These are phyloP conservation scores for Penicillium diatomitis DNA, from an alignment of 495 filamentous ascomycete genomes.

Conservation along the genomic window DNA sequence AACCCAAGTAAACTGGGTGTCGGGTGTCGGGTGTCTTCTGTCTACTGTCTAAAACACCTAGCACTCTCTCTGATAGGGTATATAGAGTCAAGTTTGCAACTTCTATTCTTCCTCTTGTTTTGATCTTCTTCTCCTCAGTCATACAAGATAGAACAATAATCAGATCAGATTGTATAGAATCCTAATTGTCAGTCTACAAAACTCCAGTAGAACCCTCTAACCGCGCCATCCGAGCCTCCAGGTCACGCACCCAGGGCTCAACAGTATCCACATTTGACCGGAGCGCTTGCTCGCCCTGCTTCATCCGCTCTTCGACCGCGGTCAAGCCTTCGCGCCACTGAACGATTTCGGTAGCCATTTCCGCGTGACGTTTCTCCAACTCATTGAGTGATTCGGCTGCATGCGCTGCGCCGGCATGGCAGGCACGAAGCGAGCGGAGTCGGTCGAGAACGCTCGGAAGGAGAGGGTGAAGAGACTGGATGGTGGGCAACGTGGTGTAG, in stretches of 20 bases:
- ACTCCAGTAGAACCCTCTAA: slow-evolving; percentile 24
- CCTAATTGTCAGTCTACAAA: neutral
- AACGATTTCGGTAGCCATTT: slow-evolving; percentile 74
- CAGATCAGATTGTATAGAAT: too few species aligned
- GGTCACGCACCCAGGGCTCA: slow-evolving; percentile 77
- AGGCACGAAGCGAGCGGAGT: slow-evolving; percentile 68
- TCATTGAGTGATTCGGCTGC: slow-evolving; percentile 69
- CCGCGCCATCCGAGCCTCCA: slow-evolving; percentile 65
- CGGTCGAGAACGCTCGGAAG: slow-evolving; percentile 81
- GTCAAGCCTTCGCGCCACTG: slow-evolving; percentile 77
- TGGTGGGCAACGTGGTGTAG: slow-evolving; percentile 79
- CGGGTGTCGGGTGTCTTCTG: too few species aligned
- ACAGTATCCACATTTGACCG: slow-evolving; percentile 70
- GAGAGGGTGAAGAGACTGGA: slow-evolving; percentile 77
- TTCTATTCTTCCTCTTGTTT: too few species aligned
- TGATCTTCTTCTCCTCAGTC: too few species aligned
- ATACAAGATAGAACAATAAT: too few species aligned
- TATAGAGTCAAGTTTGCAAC: too few species aligned
- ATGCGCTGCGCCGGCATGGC: slow-evolving; percentile 82
- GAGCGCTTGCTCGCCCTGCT: slow-evolving; percentile 58
- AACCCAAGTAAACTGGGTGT: too few species aligned
- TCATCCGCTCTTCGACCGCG: slow-evolving; percentile 67
- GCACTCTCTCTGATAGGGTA: too few species aligned
- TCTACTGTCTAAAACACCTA: too few species aligned
- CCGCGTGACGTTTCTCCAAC: slow-evolving; percentile 69